Percentiles rank a stretch among this genome's conserved stretches.
Conservation (phyloP, 1,284 basidiomycete species). For the Xerocomus minutiporus region DNA sequence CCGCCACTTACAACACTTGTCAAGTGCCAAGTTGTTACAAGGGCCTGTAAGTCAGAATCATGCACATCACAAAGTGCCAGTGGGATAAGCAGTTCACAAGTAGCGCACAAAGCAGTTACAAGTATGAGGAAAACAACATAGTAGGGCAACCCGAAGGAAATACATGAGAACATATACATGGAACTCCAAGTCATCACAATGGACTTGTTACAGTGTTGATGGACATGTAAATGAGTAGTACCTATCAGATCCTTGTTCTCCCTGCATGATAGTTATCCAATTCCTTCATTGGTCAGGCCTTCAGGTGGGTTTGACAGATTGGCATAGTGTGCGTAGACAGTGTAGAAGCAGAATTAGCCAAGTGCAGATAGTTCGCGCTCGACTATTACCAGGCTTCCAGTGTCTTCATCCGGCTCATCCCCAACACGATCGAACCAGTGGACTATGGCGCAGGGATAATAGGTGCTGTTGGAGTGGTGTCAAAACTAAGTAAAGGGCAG, state of each 20-base stretch:
- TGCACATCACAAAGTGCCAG: too few species aligned
- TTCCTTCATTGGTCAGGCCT: constrained; percentile 38
- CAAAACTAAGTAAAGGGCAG: too few species aligned
- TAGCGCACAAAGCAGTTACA: too few species aligned
- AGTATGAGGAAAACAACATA: constrained; percentile 44
- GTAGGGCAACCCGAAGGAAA: constrained; percentile 92
- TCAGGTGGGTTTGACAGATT: constrained; percentile 13
- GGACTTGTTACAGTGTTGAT: constrained; percentile 66
- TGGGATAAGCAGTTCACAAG: too few species aligned
- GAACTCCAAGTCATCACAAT: constrained; percentile 68
- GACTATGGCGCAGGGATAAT: not conserved
- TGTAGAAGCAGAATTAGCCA: too few species aligned
- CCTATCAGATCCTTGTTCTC: constrained; percentile 99
- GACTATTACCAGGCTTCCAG: not conserved
- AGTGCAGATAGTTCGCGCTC: too few species aligned
- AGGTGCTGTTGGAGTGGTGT: too few species aligned
- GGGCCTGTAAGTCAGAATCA: too few species aligned
- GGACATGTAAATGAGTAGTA: constrained; percentile 95
- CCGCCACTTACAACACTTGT: too few species aligned
- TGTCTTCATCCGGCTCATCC: not conserved
- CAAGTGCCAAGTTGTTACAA: too few species aligned
- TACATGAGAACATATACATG: constrained; percentile 98
- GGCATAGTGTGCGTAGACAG: too few species aligned
- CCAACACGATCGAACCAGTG: not conserved
- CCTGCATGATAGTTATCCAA: constrained; percentile 42